Evolutionary conservation across 2,329 filamentous ascomycete genomes (phyloP).

Genomic region (Aspergillus ruber): DNA sequence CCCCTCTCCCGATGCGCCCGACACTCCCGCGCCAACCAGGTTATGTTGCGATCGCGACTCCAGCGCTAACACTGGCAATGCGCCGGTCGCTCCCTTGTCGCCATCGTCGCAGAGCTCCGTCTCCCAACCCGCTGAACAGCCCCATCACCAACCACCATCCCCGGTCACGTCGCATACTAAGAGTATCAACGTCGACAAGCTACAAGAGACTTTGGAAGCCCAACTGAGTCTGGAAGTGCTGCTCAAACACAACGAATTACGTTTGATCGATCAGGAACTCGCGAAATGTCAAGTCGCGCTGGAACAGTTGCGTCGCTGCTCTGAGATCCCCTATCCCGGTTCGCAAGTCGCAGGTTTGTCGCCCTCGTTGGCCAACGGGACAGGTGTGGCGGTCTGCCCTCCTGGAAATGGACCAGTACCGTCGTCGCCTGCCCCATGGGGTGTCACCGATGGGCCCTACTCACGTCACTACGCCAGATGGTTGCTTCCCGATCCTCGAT

Average conservation of each 20-base stretch:
- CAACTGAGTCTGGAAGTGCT: constrained; percentile 89
- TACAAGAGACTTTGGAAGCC: constrained; percentile 69
- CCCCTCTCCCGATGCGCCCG: constrained; percentile 40
- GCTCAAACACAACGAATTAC: constrained; percentile 88
- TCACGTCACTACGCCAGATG: constrained; percentile 91
- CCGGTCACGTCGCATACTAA: constrained; percentile 13
- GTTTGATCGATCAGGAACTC: constrained; percentile 90
- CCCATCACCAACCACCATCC: constrained; percentile 5
- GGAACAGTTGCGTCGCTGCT: constrained; percentile 87
- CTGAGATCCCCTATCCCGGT: constrained; percentile 83
- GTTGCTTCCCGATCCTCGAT: constrained; percentile 81
- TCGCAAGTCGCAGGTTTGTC: constrained; percentile 55
- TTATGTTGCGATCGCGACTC: constrained; percentile 21
- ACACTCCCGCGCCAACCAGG: constrained; percentile 25
- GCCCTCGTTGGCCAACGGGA: constrained; percentile 64
- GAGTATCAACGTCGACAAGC: constrained; percentile 38
- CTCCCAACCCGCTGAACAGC: not conserved
- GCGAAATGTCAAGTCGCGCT: constrained; percentile 91
- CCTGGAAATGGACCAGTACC: constrained; percentile 60
- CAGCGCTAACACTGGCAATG: constrained; percentile 1
- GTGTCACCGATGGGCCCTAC: constrained; percentile 86
- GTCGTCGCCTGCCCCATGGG: constrained; percentile 78
- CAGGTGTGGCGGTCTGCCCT: constrained; percentile 62
- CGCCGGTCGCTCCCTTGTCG: not conserved
- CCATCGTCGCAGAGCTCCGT: constrained; percentile 3